Percentiles rank a stretch among this genome's conserved stretches.
These are phyloP conservation scores for Herpetomonas tarakana DNA, from an alignment of 208 protist genomes.

Conservation along the genomic window DNA sequence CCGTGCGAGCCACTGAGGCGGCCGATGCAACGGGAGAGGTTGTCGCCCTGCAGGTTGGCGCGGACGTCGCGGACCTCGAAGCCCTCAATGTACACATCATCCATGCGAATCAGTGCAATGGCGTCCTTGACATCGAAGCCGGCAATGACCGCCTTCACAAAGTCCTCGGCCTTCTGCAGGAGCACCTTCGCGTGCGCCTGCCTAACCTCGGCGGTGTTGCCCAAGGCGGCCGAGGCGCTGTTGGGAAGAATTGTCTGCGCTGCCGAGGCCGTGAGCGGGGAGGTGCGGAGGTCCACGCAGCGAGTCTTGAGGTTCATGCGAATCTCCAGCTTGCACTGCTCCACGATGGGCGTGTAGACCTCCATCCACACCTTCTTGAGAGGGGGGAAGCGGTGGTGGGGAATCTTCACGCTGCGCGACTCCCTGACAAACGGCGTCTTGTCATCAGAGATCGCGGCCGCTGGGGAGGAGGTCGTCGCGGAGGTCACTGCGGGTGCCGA, in stretches of 20 bases:
- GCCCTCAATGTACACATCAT: constrained; percentile 99
- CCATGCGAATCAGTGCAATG: constrained; percentile 98
- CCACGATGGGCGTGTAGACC: constrained; percentile 98
- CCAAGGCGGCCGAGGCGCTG: constrained; percentile 8
- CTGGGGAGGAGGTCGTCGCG: neutral
- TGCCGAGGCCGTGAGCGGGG: constrained; percentile 73
- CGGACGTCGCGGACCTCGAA: constrained; percentile 99
- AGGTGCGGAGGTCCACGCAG: constrained; percentile 95
- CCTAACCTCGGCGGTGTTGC: neutral
- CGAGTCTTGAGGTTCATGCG: constrained; percentile 97
- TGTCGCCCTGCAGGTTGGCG: constrained; percentile 89
- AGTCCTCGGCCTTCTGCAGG: constrained; percentile 98
- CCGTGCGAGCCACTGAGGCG: constrained; percentile 99
- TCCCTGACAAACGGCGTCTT: constrained; percentile 54
- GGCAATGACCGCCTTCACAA: constrained; percentile 97
- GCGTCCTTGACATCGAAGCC: constrained; percentile 97
- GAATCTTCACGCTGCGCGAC: constrained; percentile 89
- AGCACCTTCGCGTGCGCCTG: constrained; percentile 47
- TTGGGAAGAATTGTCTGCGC: constrained; percentile 22
- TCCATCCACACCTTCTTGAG: constrained; percentile 98
- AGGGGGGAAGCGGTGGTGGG: constrained; percentile 96
- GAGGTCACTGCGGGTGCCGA: constrained; percentile 9
- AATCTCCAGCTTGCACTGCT: constrained; percentile 99
- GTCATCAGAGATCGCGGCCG: constrained; percentile 5
- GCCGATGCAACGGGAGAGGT: constrained; percentile 97